Conservation (phyloP, 1,284 basidiomycete genomes). For the Amylostereum chailletii region DNA sequence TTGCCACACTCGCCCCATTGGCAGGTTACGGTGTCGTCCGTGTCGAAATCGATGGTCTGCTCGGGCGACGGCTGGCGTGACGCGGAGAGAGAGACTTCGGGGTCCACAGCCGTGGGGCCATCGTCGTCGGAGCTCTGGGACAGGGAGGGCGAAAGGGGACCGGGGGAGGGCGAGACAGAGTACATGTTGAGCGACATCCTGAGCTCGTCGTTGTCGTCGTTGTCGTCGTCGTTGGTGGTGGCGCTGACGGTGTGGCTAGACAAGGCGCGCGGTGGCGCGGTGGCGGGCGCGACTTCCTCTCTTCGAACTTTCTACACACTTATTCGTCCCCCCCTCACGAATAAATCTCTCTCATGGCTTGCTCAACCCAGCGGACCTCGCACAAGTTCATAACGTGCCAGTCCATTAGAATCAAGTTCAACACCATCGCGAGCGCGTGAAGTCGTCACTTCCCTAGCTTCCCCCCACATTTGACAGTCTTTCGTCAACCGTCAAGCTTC, state of each 20-base stretch:
- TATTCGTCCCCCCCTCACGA: background rate
- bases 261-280: background rate
- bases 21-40: constrained; percentile 50
- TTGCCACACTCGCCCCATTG: constrained; percentile 73
- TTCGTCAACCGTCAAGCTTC: too few relatives aligned
- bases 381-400: too few relatives aligned
- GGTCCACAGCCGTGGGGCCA: constrained; percentile 15
- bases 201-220: background rate
- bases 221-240: background rate
- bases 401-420: too few relatives aligned
- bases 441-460: too few relatives aligned
- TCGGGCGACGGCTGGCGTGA: constrained; percentile 10
- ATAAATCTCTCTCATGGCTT: background rate
- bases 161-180: constrained; percentile 25
- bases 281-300: background rate
- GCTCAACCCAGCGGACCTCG: background rate
- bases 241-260: background rate
- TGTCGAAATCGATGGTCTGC: constrained; percentile 5
- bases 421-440: too few relatives aligned
- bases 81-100: constrained; percentile 16
- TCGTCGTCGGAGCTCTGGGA: constrained; percentile 7
- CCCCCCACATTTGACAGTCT: too few relatives aligned
- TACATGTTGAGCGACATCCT: constrained; percentile 24
- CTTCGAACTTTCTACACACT: background rate
- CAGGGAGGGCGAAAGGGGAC: constrained; percentile 17